Conservation (phyloP, 768 basidiomycete genomes). For the Rhodosporidiobolus odoratus region DNA sequence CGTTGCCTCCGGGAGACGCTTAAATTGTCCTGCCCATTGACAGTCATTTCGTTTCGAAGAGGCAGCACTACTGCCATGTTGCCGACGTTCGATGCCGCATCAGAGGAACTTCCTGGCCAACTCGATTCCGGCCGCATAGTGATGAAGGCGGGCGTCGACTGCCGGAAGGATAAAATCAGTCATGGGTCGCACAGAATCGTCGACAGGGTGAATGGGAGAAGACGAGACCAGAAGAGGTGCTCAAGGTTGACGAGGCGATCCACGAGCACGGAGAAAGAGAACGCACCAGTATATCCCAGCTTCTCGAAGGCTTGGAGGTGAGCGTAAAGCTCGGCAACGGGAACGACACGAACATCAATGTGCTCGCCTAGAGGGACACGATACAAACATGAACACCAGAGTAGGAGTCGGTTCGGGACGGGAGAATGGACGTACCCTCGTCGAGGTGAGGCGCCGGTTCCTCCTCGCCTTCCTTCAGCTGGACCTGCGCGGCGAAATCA, state of each 20-base stretch:
- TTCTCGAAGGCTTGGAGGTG: constrained; percentile 55
- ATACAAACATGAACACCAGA: background rate
- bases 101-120: constrained; percentile 6
- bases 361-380: constrained; percentile 60
- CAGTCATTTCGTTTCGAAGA: too few species aligned
- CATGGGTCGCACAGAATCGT: background rate
- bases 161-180: background rate
- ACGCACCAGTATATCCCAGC: constrained; percentile 49
- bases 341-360: constrained; percentile 68
- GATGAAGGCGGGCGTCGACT: constrained; percentile 71
- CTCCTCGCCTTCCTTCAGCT: constrained; percentile 53
- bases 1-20: too few species aligned
- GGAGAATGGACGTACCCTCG: constrained; percentile 23
- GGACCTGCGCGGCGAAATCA: constrained; percentile 50
- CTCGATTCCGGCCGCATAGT: constrained; percentile 54
- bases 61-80: too few species aligned
- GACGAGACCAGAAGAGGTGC: background rate
- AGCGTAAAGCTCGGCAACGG: constrained; percentile 59
- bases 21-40: too few species aligned
- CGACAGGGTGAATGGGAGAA: too few species aligned
- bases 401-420: background rate
- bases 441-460: constrained; percentile 70
- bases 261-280: background rate
- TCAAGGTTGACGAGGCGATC: background rate
- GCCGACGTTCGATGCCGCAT: too few species aligned